phyloP scores from a whole-genome alignment of 257 asterid genomes.

The Galeopsis tetrahit region DNA sequence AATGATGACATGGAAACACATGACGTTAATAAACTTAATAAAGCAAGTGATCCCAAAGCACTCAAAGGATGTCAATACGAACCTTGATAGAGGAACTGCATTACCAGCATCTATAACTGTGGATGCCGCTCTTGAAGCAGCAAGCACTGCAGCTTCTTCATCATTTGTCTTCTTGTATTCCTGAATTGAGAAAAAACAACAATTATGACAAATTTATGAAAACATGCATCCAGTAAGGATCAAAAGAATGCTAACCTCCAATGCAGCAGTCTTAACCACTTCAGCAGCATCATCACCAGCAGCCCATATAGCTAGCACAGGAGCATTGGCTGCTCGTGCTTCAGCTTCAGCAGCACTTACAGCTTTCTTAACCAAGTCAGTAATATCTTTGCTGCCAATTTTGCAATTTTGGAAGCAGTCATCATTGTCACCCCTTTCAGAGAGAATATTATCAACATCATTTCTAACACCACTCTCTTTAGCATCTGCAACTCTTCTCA shows the following conservation, averaged over 20 bases:
- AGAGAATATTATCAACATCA: conserved; percentile 43
- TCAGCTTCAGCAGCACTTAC: conserved; percentile 97
- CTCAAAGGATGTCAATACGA: conserved; percentile 35
- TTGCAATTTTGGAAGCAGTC: conserved; percentile 87
- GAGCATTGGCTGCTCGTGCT: conserved; percentile 95
- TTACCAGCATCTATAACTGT: conserved; percentile 91
- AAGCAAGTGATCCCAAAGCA: conserved; percentile 16
- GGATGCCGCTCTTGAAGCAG: conserved; percentile 91
- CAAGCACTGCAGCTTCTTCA: conserved; percentile 85
- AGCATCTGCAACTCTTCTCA: conserved; percentile 52
- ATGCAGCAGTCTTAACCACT: conserved; percentile 90
- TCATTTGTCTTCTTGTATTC: conserved; percentile 74
- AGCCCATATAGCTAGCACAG: conserved; percentile 77
- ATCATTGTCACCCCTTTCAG: conserved; percentile 84
- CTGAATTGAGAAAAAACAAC: conserved; percentile 43
- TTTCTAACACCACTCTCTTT: conserved; percentile 49
- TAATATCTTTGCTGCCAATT: conserved; percentile 79
- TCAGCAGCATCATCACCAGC: conserved; percentile 99
- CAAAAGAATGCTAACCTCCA: conserved; percentile 62
- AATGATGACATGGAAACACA: conserved; percentile 7
- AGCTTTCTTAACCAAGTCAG: conserved; percentile 82
- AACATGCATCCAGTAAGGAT: conserved; percentile 29
- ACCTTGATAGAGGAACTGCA: conserved; percentile 79
- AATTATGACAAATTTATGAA: conserved; percentile 21
- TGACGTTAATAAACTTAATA: conserved; percentile 1